A percentile compares a stretch with the other conserved stretches of the same genome.
These are phyloP conservation scores for Paracamarosporium sp. DNA, from an alignment of 2,329 filamentous ascomycete genomes.

Conservation along the genomic window DNA sequence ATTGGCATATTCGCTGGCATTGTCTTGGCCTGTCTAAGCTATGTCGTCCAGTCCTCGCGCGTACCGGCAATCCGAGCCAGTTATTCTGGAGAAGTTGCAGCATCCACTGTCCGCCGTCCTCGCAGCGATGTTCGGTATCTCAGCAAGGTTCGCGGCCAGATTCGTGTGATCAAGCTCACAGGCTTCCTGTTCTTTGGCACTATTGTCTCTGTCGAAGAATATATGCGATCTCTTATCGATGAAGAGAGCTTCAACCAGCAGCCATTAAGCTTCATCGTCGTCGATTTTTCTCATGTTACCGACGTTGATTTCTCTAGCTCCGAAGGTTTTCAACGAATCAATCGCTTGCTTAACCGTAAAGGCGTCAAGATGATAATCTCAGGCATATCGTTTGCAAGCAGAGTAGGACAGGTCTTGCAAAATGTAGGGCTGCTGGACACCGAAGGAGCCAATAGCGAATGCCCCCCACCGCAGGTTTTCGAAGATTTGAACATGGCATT, in stretches of 20 bases:
- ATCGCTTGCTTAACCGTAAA: conserved; percentile 78
- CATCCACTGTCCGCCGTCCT: conserved; percentile 91
- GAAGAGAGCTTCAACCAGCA: conserved; percentile 78
- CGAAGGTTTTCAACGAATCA: conserved; percentile 92
- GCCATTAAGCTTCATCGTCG: conserved; percentile 86
- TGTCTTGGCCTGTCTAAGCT: conserved; percentile 85
- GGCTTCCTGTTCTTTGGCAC: conserved; percentile 99
- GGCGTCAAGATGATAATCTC: conserved; percentile 83
- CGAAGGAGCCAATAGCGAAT: conserved; percentile 68
- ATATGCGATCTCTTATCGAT: conserved; percentile 80
- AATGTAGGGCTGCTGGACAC: conserved; percentile 84
- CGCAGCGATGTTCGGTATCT: conserved; percentile 88
- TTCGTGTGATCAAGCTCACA: conserved; percentile 87
- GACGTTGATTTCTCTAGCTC: conserved; percentile 96
- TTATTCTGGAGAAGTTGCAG: conserved; percentile 88
- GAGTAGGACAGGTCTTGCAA: conserved; percentile 78
- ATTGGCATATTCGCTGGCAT: conserved; percentile 92
- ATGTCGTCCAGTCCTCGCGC: conserved; percentile 89
- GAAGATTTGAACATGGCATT: conserved; percentile 91
- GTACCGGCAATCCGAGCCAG: conserved; percentile 87
- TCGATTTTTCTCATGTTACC: conserved; percentile 88
- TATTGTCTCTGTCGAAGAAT: conserved; percentile 92
- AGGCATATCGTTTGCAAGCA: conserved; percentile 76
- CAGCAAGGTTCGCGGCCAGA: conserved; percentile 83
- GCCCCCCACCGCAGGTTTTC: conserved; percentile 68